Base-by-base conservation (phyloP, 495 filamentous ascomycete genomes). In the Barbatosphaeria neglecta region DNA sequence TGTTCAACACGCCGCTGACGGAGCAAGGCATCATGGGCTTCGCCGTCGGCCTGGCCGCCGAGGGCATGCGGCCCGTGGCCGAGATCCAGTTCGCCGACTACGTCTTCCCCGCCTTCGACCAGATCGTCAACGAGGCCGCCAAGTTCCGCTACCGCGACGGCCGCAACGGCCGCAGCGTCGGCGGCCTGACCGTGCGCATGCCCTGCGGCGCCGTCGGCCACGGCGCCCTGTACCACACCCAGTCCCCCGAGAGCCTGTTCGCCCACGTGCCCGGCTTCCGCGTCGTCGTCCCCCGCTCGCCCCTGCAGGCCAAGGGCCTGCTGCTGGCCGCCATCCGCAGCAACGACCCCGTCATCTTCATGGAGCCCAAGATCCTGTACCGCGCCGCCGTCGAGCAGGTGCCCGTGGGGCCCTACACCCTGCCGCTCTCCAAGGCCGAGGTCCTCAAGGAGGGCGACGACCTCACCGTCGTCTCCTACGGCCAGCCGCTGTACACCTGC, bases 1-100 rank as follows among this genome's bases (percentile, higher is more conserved):
- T 98, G 23, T 98, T 98, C 72, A 98, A 98, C 62, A 97, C 93
- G 18, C 93, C 92, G 2, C 66, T 98, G 54, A 83, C 82, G 11
- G 92, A 98, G 55, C 92, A 97, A 63, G 92, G 92, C 1, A 94
- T 98, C 54, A 77, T 90, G 43, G 92, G 92, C 0, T 97, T 97
- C 56, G 93, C 83, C 10, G 87, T 95, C 56, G 92, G 92, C 2
- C 77, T 81, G 16, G 90, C 90, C 0, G 83, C 86, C 17, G 83
- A 95, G 65, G 92, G 92, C 6, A 87, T 95, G 84, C 86, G 83
- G 43, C 86, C 92, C 0, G 78, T 98, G 16, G 90, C 93, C 1
- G 92, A 98, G 67, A 92, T 98, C 44, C 92, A 98, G 65, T 98
- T 98, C 57, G 93, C 92, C 28, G 92, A 98, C 65, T 98, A 98